A percentile compares a stretch with the other conserved stretches of the same genome.
Evolutionary conservation across 2,329 filamentous ascomycete genomes (phyloP).

Genomic region (Ceratocystis huliohia): DNA sequence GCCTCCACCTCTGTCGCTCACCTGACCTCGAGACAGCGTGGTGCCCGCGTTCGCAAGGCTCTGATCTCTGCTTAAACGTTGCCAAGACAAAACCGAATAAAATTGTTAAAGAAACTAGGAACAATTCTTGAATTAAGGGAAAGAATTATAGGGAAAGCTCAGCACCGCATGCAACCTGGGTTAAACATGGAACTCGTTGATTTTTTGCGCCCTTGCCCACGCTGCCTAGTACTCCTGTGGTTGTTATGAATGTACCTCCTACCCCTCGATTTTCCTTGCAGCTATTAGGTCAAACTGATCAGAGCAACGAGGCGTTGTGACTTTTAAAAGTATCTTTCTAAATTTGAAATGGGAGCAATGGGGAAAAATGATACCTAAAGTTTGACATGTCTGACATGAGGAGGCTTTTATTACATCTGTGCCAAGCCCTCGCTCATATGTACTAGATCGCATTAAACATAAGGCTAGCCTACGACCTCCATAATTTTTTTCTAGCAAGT

Average conservation of each 20-base stretch:
- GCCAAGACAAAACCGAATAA: constrained; percentile 21
- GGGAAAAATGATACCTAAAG: not conserved
- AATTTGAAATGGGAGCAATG: not conserved
- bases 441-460: too few species aligned
- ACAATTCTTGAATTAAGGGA: constrained; percentile 22
- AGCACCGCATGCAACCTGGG: constrained; percentile 16
- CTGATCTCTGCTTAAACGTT: constrained; percentile 48
- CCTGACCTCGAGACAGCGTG: constrained; percentile 87
- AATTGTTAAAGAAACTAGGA: constrained; percentile 28
- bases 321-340: constrained; percentile 7
- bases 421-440: not conserved
- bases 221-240: not conserved
- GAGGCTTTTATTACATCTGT: not conserved
- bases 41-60: constrained; percentile 50
- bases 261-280: constrained; percentile 14
- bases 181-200: constrained; percentile 21
- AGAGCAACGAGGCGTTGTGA: constrained; percentile 15
- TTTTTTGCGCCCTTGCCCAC: constrained; percentile 10
- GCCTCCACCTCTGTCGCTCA: constrained; percentile 61
- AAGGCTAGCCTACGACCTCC: too few species aligned
- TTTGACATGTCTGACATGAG: not conserved
- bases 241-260: constrained; percentile 9
- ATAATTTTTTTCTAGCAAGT: too few species aligned
- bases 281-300: not conserved
- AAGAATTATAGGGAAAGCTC: constrained; percentile 13